These are phyloP conservation scores for Colletotrichum sp. DNA, from an alignment of 2,329 filamentous ascomycete genomes.

Conservation along the genomic window DNA sequence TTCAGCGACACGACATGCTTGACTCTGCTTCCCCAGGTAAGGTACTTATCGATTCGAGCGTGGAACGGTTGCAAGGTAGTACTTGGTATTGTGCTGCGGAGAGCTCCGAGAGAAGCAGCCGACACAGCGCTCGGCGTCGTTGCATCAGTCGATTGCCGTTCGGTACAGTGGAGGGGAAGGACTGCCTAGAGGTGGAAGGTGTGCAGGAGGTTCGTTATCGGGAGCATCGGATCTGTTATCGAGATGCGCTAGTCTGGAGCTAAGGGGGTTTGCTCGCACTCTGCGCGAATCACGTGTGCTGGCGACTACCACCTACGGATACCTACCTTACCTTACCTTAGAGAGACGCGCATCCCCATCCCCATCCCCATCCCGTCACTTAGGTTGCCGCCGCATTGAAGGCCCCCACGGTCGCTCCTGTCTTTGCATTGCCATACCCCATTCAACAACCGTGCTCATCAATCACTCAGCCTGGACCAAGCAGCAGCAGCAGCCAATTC, in stretches of 20 bases:
- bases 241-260: not conserved
- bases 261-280: conserved; percentile 2
- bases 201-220: not conserved
- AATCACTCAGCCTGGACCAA: not conserved
- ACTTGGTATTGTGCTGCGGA: not conserved
- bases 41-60: not conserved
- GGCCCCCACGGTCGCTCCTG: not conserved
- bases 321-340: not conserved
- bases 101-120: not conserved
- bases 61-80: not conserved
- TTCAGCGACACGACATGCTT: not conserved
- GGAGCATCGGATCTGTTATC: conserved; percentile 2
- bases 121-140: not conserved
- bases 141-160: not conserved
- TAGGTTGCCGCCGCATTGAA: not conserved
- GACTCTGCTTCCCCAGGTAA: not conserved
- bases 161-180: not conserved
- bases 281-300: conserved; percentile 6
- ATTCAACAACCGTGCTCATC: not conserved
- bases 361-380: not conserved
- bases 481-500: not conserved
- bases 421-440: not conserved
- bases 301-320: not conserved
- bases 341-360: not conserved
- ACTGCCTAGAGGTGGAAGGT: not conserved